Evolutionary conservation across 2,329 filamentous ascomycete species (phyloP), one percentile per base, ranked within the genome.

Genomic region (Neocucurbitaria cava): DNA sequence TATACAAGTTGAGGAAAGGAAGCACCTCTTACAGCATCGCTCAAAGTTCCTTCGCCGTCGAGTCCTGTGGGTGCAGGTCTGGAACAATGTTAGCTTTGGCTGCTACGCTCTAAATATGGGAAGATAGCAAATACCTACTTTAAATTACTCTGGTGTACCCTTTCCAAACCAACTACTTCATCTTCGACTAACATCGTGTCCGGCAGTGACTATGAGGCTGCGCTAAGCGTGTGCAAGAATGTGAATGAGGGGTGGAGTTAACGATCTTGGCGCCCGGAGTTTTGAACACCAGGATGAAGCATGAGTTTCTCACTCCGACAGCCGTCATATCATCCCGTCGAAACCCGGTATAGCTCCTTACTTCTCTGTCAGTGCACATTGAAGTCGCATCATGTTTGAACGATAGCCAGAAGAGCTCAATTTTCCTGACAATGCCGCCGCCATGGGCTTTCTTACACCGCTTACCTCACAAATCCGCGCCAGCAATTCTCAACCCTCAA

Each of bases 1-100:
- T 31, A 10, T 40, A 38, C 31, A 44, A 55, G 57, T 52, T 33
- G 24, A 43, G 31, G 15, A 40, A 40, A 17, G 43, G 44, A 68
- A 65, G 61, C 65, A 76, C 74, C 74, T 76, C 66, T 70, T 69
- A 76, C 65, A 68, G 73, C 71, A 66, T 73, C 70, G 30, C 66
- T 49, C 42, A 72, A 44, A 18, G 49, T 64, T 23, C 49, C 65
- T 20, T 57, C 59, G 13, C 56, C 56, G 40, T 67, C 57, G 28
- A 72, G 63, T n/a, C 66, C 67, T 5, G 63, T 71, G 8, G 71
- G 71, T 23, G 71, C 71, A 52, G 64, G 63, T 53, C 71, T 74
- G 20, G 17, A 26, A 18, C 9, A 43, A 44, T 15, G 46, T 59
- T 36, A 58, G 31, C 33, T 18, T 40, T 24, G 24, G 18, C 1